phyloP scores from a whole-genome alignment of 805 yeast genomes.

The Candida nitratophila region DNA sequence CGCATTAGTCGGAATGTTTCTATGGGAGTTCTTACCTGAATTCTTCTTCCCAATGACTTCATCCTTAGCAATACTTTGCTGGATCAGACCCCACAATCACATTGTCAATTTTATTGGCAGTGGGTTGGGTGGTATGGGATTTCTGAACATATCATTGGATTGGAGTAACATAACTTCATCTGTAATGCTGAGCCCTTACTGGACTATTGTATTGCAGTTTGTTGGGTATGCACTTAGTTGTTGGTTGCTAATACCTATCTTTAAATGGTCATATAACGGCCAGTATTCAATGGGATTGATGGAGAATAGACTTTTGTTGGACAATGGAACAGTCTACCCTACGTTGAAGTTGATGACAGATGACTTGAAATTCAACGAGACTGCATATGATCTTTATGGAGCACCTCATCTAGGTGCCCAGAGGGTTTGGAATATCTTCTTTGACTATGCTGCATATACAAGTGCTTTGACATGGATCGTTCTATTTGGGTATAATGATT shows the following conservation, averaged over 20 bases:
- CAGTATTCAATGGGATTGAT: slow-evolving; percentile 33
- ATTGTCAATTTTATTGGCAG: slow-evolving; percentile 39
- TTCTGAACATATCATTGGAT: slow-evolving; percentile 40
- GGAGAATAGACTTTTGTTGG: slow-evolving; percentile 36
- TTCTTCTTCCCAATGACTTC: slow-evolving; percentile 40
- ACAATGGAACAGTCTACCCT: slow-evolving; percentile 35
- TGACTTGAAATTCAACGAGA: slow-evolving; percentile 33
- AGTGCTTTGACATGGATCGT: slow-evolving; percentile 41
- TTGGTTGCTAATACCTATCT: slow-evolving; percentile 41
- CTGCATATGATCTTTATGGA: slow-evolving; percentile 39
- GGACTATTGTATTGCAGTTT: slow-evolving; percentile 45
- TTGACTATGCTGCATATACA: slow-evolving; percentile 45
- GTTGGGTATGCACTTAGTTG: slow-evolving; percentile 39
- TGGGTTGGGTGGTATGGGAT: slow-evolving; percentile 48
- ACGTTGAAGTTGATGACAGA: slow-evolving; percentile 32
- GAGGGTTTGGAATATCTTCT: slow-evolving; percentile 43
- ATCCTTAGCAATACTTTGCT: slow-evolving; percentile 42
- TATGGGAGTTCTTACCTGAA: slow-evolving; percentile 47
- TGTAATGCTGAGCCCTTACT: slow-evolving; percentile 43
- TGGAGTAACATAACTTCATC: slow-evolving; percentile 47
- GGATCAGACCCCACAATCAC: slow-evolving; percentile 37
- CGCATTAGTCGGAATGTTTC: slow-evolving; percentile 27
- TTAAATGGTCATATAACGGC: slow-evolving; percentile 32
- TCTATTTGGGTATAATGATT: slow-evolving; percentile 19
- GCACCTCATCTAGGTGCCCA: slow-evolving; percentile 42